Conservation (phyloP, 2,329 filamentous ascomycete species). For the Dichotomopilus funicola region DNA sequence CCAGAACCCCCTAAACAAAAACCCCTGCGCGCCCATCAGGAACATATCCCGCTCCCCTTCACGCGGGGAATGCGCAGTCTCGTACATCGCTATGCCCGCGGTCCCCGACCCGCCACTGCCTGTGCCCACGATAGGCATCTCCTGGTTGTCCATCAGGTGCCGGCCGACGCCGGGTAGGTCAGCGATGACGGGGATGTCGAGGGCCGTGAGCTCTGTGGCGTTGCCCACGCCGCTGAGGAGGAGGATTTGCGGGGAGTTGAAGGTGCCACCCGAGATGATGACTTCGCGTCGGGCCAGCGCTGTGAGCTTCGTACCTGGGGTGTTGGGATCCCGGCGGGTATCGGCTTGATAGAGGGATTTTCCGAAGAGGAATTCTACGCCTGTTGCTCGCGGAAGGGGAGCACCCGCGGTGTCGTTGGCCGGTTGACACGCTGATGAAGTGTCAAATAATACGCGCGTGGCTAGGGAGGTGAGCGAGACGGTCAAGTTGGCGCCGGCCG, state of each 20-base stretch:
- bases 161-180: constrained; percentile 56
- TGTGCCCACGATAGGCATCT: constrained; percentile 30
- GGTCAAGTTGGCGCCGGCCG: constrained; percentile 35
- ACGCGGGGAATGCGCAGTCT: constrained; percentile 27
- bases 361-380: constrained; percentile 38
- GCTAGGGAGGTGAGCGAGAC: constrained; percentile 32
- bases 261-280: constrained; percentile 41
- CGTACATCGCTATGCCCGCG: constrained; percentile 25
- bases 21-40: constrained; percentile 44
- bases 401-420: not conserved
- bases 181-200: constrained; percentile 45
- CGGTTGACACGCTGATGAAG: constrained; percentile 21
- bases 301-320: constrained; percentile 21
- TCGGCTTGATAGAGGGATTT: constrained; percentile 34
- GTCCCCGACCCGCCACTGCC: constrained; percentile 19
- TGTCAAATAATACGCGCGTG: constrained; percentile 33
- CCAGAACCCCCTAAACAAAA: constrained; percentile 49
- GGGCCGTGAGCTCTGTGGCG: constrained; percentile 28
- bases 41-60: constrained; percentile 44
- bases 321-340: constrained; percentile 29
- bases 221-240: constrained; percentile 38
- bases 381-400: constrained; percentile 29
- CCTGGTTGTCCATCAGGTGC: constrained; percentile 52
- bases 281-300: constrained; percentile 37
- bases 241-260: constrained; percentile 28